Evolutionary conservation across 1,284 basidiomycete genomes (phyloP).

Genomic region (Veloporphyrellus conicus): DNA sequence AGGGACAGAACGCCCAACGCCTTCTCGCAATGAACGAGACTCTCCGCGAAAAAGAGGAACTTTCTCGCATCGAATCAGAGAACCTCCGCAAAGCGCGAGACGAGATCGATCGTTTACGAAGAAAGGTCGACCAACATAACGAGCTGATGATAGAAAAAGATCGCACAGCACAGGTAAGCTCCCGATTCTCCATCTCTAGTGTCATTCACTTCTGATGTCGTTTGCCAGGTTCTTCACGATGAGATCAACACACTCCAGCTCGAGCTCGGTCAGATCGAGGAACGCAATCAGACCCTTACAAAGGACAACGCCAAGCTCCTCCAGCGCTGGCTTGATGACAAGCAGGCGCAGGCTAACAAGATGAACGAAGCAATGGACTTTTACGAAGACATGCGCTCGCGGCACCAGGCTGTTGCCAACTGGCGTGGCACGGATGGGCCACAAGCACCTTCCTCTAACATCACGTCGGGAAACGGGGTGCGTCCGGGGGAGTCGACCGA

Average conservation of each 20-base stretch:
- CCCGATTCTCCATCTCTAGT: background rate
- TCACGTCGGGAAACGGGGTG: slow-evolving; percentile 69
- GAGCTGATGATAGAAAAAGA: slow-evolving; percentile 87
- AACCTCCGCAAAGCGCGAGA: slow-evolving; percentile 67
- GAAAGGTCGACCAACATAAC: slow-evolving; percentile 79
- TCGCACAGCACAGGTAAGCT: slow-evolving; percentile 75
- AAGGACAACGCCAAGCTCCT: slow-evolving; percentile 93
- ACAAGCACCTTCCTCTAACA: slow-evolving; percentile 22
- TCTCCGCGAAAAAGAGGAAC: slow-evolving; percentile 85
- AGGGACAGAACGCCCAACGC: slow-evolving; percentile 92
- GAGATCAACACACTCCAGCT: slow-evolving; percentile 88
- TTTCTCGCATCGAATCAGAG: slow-evolving; percentile 73
- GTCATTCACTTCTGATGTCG: background rate
- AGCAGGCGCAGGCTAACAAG: slow-evolving; percentile 87
- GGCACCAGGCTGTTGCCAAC: slow-evolving; percentile 53
- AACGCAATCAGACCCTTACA: slow-evolving; percentile 78
- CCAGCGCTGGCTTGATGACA: slow-evolving; percentile 93
- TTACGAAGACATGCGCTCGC: slow-evolving; percentile 76
- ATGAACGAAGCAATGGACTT: slow-evolving; percentile 91
- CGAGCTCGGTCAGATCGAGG: slow-evolving; percentile 85
- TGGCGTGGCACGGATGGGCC: slow-evolving; percentile 47
- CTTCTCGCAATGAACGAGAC: slow-evolving; percentile 91
- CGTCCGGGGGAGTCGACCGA: slow-evolving; percentile 45
- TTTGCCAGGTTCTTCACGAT: slow-evolving; percentile 80
- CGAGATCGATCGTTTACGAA: slow-evolving; percentile 65